Conservation (phyloP, 2,329 filamentous ascomycete species). For the Nakataea oryzae region DNA sequence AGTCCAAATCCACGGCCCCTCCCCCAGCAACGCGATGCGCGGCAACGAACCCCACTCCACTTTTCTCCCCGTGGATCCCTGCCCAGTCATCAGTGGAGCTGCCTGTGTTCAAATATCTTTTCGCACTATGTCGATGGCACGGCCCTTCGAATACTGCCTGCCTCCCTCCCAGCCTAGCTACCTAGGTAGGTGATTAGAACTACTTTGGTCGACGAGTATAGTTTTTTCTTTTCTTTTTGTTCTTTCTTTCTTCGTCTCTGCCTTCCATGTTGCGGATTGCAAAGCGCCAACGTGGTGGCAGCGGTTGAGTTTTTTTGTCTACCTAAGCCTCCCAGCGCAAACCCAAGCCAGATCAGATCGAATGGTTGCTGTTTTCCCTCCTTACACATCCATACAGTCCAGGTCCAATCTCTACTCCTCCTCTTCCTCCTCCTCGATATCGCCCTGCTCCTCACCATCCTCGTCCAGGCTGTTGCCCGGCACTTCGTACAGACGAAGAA, state of each 20-base stretch:
- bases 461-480: constrained; percentile 85
- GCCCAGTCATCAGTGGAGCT: too few species aligned
- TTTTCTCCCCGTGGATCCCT: too few species aligned
- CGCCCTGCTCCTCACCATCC: constrained; percentile 61
- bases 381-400: not conserved
- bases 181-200: too few species aligned
- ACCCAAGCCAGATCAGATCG: not conserved
- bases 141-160: too few species aligned
- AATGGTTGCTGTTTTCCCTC: not conserved
- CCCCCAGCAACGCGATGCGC: too few species aligned
- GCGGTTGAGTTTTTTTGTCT: not conserved
- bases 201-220: too few species aligned
- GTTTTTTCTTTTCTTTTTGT: too few species aligned
- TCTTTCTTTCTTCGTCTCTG: not conserved
- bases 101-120: too few species aligned
- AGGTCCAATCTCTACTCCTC: constrained; percentile 20
- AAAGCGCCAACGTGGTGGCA: not conserved
- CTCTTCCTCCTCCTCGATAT: constrained; percentile 34
- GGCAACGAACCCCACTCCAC: not conserved
- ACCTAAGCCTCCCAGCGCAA: not conserved
- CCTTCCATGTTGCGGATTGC: not conserved
- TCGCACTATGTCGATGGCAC: too few species aligned
- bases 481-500: constrained; percentile 87
- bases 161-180: too few species aligned
- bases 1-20: too few species aligned